Conservation (phyloP, 73 alveolate genomes). For the Tetrahymena borealis region DNA sequence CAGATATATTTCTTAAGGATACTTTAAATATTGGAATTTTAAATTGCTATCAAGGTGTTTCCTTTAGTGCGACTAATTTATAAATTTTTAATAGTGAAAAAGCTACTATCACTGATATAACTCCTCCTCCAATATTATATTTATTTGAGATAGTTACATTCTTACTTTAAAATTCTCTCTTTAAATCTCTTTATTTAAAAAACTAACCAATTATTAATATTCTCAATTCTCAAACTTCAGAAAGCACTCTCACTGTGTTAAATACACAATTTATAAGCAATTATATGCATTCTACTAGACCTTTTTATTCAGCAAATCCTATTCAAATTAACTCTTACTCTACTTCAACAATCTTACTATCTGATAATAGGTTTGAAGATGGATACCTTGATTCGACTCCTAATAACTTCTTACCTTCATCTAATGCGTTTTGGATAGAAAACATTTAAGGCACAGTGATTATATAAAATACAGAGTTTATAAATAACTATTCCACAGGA, state of each 20-base stretch:
- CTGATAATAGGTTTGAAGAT: neutral
- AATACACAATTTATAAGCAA: neutral
- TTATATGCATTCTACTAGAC: neutral
- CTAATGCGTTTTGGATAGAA: neutral
- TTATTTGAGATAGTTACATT: neutral
- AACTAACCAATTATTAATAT: neutral
- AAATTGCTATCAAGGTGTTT: neutral
- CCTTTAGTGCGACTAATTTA: neutral
- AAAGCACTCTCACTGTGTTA: neutral
- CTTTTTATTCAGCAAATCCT: neutral
- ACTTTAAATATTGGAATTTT: neutral
- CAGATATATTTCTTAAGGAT: neutral
- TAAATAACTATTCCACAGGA: neutral
- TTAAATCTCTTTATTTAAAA: neutral
- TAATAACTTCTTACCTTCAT: neutral
- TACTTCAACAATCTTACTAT: neutral
- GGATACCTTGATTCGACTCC: neutral
- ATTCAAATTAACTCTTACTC: neutral
- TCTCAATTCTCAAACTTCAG: neutral
- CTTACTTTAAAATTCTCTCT: neutral
- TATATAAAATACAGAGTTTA: neutral
- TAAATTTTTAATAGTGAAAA: neutral
- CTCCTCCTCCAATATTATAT: neutral
- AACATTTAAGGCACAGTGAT: neutral
- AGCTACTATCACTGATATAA: neutral